Evolutionary conservation across 805 yeast genomes (phyloP).

Genomic region (Saccharomycopsis capsularis): DNA sequence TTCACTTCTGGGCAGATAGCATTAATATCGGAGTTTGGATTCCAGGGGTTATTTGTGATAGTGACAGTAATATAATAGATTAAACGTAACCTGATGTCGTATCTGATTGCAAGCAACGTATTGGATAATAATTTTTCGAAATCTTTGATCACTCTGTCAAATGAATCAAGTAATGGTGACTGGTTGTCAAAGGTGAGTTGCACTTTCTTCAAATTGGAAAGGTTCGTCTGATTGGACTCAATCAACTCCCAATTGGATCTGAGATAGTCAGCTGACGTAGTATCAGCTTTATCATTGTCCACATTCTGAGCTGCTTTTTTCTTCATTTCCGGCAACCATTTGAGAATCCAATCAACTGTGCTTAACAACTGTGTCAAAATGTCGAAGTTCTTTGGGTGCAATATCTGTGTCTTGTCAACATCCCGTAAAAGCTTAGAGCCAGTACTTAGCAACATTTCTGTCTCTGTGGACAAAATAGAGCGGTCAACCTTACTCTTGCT

Average conservation of each 20-base stretch:
- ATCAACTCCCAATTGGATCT: conserved; percentile 19
- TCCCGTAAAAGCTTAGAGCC: conserved; percentile 29
- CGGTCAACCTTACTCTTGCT: conserved; percentile 19
- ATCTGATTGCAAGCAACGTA: conserved; percentile 41
- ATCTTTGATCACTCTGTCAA: conserved; percentile 25
- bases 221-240: conserved; percentile 15
- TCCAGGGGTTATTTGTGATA: conserved; percentile 43
- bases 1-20: conserved; percentile 53
- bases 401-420: conserved; percentile 42
- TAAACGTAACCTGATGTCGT: conserved; percentile 48
- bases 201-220: conserved; percentile 13
- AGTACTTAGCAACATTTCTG: conserved; percentile 25
- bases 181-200: conserved; percentile 11
- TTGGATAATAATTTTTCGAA: conserved; percentile 25
- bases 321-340: conserved; percentile 53
- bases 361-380: conserved; percentile 46
- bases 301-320: conserved; percentile 28
- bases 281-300: background rate
- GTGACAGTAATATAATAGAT: conserved; percentile 47
- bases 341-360: conserved; percentile 48
- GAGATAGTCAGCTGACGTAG: conserved; percentile 5
- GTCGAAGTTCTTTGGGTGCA: conserved; percentile 46
- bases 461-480: conserved; percentile 26
- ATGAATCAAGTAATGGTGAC: conserved; percentile 24
- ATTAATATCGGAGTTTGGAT: conserved; percentile 45